Evolutionary conservation across 2,329 filamentous ascomycete species (phyloP).

Genomic region (Alternaria consortialis): DNA sequence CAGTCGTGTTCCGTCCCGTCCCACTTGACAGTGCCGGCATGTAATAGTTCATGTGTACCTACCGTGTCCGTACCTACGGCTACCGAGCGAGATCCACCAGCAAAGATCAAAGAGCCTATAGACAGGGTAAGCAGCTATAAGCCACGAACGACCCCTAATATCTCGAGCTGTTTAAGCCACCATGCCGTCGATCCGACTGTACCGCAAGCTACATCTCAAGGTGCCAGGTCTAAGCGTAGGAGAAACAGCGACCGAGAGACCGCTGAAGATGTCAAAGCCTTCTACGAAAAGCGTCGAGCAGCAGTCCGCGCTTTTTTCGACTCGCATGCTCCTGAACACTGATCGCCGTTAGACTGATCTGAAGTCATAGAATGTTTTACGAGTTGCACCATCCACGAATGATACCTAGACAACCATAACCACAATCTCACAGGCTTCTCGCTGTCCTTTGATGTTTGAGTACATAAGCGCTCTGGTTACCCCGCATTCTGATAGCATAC

Average conservation of each 20-base stretch:
- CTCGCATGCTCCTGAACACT: not conserved
- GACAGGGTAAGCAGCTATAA: not conserved
- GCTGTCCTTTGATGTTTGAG: not conserved
- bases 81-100: not conserved
- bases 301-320: not conserved
- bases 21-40: too few relatives aligned
- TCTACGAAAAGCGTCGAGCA: not conserved
- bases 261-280: not conserved
- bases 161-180: not conserved
- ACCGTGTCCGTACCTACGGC: not conserved
- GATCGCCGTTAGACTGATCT: not conserved
- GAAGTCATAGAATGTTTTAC: not conserved
- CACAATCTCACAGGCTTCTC: not conserved
- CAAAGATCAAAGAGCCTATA: not conserved
- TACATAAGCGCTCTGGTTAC: not conserved
- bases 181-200: not conserved
- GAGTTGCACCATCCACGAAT: not conserved
- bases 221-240: not conserved
- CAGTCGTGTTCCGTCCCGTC: too few relatives aligned
- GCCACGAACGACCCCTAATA: not conserved
- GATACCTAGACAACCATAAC: not conserved
- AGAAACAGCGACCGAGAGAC: not conserved
- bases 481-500: not conserved
- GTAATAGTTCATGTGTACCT: too few relatives aligned
- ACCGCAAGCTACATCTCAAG: not conserved